phyloP scores from a whole-genome alignment of 805 yeast species.

The Yarrowia osloensis region DNA sequence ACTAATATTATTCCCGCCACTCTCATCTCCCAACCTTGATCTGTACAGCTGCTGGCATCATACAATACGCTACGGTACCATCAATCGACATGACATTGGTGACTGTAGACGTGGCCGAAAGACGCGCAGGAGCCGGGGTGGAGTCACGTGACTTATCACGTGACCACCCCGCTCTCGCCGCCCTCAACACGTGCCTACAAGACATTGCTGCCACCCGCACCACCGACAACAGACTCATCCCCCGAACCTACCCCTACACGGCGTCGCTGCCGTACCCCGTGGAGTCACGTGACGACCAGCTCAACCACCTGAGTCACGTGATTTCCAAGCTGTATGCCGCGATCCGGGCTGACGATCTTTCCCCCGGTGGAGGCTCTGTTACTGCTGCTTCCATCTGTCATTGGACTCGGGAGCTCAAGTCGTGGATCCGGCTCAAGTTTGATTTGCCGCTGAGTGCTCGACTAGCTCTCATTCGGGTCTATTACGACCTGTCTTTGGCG shows the following conservation, averaged over 20 bases:
- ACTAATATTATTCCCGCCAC: neutral
- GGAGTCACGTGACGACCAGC: slow-evolving; percentile 68
- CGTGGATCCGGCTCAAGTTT: slow-evolving; percentile 75
- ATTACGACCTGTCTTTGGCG: slow-evolving; percentile 67
- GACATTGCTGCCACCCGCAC: neutral
- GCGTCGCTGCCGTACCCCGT: slow-evolving; percentile 69
- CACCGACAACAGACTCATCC: slow-evolving; percentile 32
- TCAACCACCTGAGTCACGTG: slow-evolving; percentile 75
- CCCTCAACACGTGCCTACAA: neutral
- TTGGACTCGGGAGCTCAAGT: slow-evolving; percentile 84
- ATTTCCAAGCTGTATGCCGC: slow-evolving; percentile 78
- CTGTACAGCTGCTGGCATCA: too few species aligned
- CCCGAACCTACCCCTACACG: slow-evolving; percentile 47
- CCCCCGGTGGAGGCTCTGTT: slow-evolving; percentile 1
- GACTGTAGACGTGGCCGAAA: neutral
- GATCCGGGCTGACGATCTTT: slow-evolving; percentile 69
- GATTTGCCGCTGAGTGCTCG: slow-evolving; percentile 71
- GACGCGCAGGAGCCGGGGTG: neutral
- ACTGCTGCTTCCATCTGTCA: slow-evolving; percentile 55
- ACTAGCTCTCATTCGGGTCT: slow-evolving; percentile 64
- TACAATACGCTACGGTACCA: too few species aligned
- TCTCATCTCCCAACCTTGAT: neutral
- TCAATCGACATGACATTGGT: neutral
- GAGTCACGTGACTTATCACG: neutral
- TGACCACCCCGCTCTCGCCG: neutral